These are phyloP conservation scores for Dipodascus geniculatus DNA, from an alignment of 805 yeast genomes.

Conservation along the genomic window DNA sequence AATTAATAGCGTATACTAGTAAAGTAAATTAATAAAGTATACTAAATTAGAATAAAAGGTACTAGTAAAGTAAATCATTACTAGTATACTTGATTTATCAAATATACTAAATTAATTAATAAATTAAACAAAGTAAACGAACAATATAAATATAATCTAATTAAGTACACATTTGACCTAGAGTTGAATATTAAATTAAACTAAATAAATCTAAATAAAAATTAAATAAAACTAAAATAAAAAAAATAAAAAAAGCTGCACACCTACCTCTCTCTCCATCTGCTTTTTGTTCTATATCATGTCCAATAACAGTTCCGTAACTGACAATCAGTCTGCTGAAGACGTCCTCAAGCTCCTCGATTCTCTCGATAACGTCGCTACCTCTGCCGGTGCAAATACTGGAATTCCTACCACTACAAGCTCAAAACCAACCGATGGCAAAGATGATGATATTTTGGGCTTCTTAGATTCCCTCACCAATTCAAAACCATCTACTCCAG, in stretches of 20 bases:
- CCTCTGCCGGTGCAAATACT: constrained; percentile 11
- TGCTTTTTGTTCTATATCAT: background rate
- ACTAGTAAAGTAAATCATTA: no score
- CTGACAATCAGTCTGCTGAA: constrained; percentile 17
- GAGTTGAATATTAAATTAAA: no score
- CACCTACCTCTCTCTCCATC: background rate
- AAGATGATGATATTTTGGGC: constrained; percentile 31
- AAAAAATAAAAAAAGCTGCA: background rate
- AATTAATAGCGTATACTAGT: no score
- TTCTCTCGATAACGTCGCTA: constrained; percentile 23
- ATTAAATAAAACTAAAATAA: no score
- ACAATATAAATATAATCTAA: no score
- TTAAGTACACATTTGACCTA: no score
- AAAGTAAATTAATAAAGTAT: no score
- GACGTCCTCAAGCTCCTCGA: constrained; percentile 31
- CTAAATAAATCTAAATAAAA: no score
- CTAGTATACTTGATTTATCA: no score
- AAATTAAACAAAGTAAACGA: no score
- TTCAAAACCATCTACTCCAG: constrained; percentile 16
- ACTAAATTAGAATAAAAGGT: no score
- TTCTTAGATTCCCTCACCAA: constrained; percentile 30
- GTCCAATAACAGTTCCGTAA: constrained; percentile 1
- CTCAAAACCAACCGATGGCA: constrained; percentile 12
- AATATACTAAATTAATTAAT: no score
- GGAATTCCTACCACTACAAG: constrained; percentile 5